These are phyloP conservation scores for Moesziomyces parantarcticus DNA, from an alignment of 1,284 basidiomycete species.

Conservation along the genomic window DNA sequence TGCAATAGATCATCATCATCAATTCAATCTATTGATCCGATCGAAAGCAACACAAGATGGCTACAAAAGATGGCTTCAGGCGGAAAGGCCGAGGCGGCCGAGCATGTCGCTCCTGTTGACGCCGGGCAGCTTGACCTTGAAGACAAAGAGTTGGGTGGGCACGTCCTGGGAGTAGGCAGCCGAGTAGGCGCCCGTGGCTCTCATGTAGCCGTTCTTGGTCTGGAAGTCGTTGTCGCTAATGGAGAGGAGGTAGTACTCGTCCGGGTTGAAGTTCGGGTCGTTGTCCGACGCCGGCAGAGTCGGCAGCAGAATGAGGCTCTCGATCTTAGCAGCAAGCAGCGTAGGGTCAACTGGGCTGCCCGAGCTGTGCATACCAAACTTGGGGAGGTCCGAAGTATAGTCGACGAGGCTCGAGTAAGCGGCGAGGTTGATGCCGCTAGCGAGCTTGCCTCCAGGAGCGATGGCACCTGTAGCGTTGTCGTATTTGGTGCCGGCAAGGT, in stretches of 20 bases:
- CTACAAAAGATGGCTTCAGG: no score
- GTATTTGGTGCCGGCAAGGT: constrained; percentile 75
- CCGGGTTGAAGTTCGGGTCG: constrained; percentile 33
- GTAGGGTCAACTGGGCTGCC: constrained; percentile 68
- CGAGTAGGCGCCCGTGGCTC: constrained; percentile 39
- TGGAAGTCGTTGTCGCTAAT: constrained; percentile 77
- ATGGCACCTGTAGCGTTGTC: constrained; percentile 74
- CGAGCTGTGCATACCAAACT: constrained; percentile 74
- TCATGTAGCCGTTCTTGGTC: constrained; percentile 72
- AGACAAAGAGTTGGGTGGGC: constrained; percentile 78
- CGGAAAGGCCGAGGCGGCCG: constrained; percentile 24
- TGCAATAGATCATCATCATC: not conserved
- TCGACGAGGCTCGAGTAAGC: constrained; percentile 74
- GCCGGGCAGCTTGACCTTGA: constrained; percentile 75
- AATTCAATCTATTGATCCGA: no score
- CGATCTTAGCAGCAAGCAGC: constrained; percentile 77
- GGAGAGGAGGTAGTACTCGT: constrained; percentile 78
- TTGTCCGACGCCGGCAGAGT: constrained; percentile 72
- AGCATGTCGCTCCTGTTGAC: constrained; percentile 42
- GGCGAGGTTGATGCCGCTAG: constrained; percentile 71
- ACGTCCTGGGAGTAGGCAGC: constrained; percentile 50
- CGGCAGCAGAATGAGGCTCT: constrained; percentile 75
- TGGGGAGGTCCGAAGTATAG: constrained; percentile 70
- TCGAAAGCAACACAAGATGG: no score
- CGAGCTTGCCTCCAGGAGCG: constrained; percentile 72